Base-by-base conservation (phyloP, 257 asterid genomes). In the Primulina huaijiensis region DNA sequence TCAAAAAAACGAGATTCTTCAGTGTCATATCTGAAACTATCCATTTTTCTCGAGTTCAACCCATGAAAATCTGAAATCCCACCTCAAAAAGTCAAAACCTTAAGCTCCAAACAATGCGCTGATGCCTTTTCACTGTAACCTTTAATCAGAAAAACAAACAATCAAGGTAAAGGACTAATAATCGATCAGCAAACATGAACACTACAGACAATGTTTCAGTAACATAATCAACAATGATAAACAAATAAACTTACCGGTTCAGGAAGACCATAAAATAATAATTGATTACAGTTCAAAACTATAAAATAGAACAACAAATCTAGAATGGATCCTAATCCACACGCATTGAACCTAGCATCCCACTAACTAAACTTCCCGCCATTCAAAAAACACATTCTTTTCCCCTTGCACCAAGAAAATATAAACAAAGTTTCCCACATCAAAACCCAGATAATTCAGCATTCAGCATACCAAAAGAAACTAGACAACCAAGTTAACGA, bases 301-400 rank as follows among this genome's bases (percentile, higher is more conserved):
- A 43, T 43, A 43, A 72, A 65, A 25, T 64, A 77, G 80, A 78
- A 75, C 70, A 82, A 72, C 56, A 80, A 89, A 89, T 89, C 89
- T 84, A 85, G 74, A 96, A 89, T 82, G 90, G 90, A 89, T 92
- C 95, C 94, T 92, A 82, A 89, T 84, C 89, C 85, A 85, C 84
- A 73, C 84, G 72, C 90, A 85, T 68, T 83, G 92, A 85, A 89
- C 88, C 92, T 78, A 82, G 91, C 77, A 86, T 75, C 67, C n/a
- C 77, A 77, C 75, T 78, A 37, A 62, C 67, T 64, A 37, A 80
- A 69, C 79, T 81, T 77, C 78, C 66, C 72, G 68, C 65, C 67
- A 78, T 43, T 43, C 53, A 12, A 74, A 70, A 34, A 57, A 10
- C 21, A 67, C 38, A 55, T 27, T 27, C 60, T 57, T 34, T 40